These are phyloP conservation scores for Poa annua DNA, from an alignment of 176 grass and related monocot genomes.

Conservation along the genomic window DNA sequence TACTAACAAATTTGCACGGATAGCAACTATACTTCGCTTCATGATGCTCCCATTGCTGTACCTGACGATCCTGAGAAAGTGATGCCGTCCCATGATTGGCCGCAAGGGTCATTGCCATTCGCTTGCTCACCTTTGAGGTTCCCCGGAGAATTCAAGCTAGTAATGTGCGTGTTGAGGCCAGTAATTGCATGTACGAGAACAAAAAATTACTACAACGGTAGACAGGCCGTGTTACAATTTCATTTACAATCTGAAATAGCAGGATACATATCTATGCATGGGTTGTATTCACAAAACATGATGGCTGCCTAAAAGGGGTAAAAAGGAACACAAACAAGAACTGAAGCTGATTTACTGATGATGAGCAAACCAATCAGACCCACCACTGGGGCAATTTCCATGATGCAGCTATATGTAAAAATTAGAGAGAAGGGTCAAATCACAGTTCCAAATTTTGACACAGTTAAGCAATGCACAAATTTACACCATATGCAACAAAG, in stretches of 20 bases:
- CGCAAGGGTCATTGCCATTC: constrained; percentile 83
- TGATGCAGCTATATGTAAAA: neutral
- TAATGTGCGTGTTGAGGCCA: constrained; percentile 76
- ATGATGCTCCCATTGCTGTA: constrained; percentile 70
- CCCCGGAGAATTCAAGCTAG: constrained; percentile 81
- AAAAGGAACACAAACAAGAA: neutral
- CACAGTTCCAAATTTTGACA: too few species aligned
- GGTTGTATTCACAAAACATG: constrained; percentile 34
- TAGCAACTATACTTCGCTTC: constrained; percentile 10
- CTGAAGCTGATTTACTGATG: neutral
- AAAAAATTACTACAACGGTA: constrained; percentile 28
- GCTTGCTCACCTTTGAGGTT: constrained; percentile 69
- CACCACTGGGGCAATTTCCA: neutral
- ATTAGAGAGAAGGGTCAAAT: neutral
- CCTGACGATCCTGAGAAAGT: constrained; percentile 78
- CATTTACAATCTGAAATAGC: constrained; percentile 14
- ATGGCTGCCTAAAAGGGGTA: neutral
- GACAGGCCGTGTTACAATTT: neutral
- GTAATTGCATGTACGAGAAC: constrained; percentile 56
- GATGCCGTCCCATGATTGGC: constrained; percentile 77
- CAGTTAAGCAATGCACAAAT: too few species aligned
- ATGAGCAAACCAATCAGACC: neutral
- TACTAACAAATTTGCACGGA: constrained; percentile 23
- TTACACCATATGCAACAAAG: too few species aligned
- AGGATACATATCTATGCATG: neutral